Evolutionary conservation across 805 yeast species (phyloP), one percentile per base, ranked within the genome.

Genomic region (Saturnispora gosingensis): DNA sequence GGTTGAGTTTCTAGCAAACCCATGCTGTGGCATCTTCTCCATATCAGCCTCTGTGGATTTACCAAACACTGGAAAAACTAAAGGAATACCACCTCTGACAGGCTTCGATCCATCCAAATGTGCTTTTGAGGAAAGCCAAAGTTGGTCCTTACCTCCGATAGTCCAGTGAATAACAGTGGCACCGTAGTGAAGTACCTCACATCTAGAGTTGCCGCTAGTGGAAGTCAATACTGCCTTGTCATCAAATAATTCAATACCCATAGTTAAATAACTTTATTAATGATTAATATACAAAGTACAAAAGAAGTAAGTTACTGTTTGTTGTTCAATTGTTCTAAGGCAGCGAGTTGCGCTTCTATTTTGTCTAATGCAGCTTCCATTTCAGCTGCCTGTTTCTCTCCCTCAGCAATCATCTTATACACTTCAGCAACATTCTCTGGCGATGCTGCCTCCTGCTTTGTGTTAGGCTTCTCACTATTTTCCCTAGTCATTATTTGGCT

Each of bases 11-110:
- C 99, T 77, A 18, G 96, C 99, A 71, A 93, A 86, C 1, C 99
- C 99, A 65, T 93, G 99, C 71, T 93, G 98, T 18, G 97, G 97
- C 57, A 93, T 76, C 35, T 76, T 66, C 48, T 72, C 74, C 39
- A 89, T 79, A 3, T 86, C 85, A 51, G 72, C 75, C 7, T 77
- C 73, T 32, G 74, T 72, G 13, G 74, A 72, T 57, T 82, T 89
- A 54, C 99, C 98, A 61, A 86, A 86, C 1, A 84, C 87, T 2
- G 99, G 99, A 76, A 93, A 93, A 8, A 91, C 98, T 24, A 93
- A 72, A 11, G 99, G 99, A 49, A 93, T 87, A 48, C 99, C 99
- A 57, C 99, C 99, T 66, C 99, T 80, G 18, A 93, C 97, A 1
- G 99, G 95, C 63, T 85, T 86, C 44, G 91, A 71, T 10, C 98